Conservation (phyloP, 352 stramenopile genomes). For the Globisporangium radiosum region DNA sequence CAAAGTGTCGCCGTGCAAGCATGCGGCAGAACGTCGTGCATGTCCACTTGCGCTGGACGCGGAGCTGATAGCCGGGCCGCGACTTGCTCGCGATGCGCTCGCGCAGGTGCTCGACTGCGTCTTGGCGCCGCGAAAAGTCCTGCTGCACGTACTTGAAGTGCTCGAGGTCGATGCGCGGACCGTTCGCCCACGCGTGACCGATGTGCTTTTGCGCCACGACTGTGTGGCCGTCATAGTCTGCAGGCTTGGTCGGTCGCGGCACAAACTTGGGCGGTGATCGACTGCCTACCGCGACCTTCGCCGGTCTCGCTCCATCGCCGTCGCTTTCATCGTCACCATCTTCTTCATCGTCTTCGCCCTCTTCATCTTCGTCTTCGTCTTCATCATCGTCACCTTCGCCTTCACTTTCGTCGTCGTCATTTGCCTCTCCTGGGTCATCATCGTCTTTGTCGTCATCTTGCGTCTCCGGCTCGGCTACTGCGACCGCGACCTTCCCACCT, state of each 20-base stretch:
- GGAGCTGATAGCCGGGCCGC: slow-evolving; percentile 52
- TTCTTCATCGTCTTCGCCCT: slow-evolving; percentile 17
- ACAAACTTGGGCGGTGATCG: slow-evolving; percentile 13
- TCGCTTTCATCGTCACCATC: slow-evolving; percentile 16
- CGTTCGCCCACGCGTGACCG: slow-evolving; percentile 51
- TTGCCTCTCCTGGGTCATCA: slow-evolving; percentile 12
- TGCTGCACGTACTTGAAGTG: slow-evolving; percentile 64
- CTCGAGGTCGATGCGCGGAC: slow-evolving; percentile 56
- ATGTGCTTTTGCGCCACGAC: slow-evolving; percentile 58
- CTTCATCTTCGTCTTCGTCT: slow-evolving; percentile 15
- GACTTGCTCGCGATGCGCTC: slow-evolving; percentile 54
- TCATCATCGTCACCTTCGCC: slow-evolving; percentile 17
- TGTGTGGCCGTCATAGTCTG: slow-evolving; percentile 18
- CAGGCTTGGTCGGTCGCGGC: slow-evolving; percentile 13
- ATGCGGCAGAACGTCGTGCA: slow-evolving; percentile 30
- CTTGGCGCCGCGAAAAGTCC: slow-evolving; percentile 53
- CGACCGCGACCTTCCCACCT: background rate
- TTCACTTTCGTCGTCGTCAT: slow-evolving; percentile 11
- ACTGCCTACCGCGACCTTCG: slow-evolving; percentile 21
- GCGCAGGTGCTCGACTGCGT: slow-evolving; percentile 48
- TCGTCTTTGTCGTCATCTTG: slow-evolving; percentile 17
- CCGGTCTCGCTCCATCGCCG: slow-evolving; percentile 7
- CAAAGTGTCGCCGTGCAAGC: slow-evolving; percentile 55
- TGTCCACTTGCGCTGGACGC: slow-evolving; percentile 48
- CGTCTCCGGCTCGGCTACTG: slow-evolving; percentile 3